Conservation (phyloP, 306 rosid genomes). For the Lathyrus tuberosus region DNA sequence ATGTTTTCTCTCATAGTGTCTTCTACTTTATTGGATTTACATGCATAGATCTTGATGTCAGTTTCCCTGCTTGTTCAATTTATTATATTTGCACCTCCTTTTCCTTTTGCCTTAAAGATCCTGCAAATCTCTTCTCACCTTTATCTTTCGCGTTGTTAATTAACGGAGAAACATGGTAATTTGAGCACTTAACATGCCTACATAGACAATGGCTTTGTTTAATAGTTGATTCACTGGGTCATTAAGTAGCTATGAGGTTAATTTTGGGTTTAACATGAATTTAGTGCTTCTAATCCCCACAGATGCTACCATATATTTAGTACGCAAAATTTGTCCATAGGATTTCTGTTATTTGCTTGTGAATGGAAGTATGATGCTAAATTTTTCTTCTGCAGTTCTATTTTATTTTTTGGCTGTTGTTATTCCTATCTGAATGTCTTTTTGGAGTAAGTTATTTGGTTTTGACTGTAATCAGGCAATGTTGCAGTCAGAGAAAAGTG, state of each 20-base stretch:
- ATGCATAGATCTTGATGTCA: slow-evolving; percentile 14
- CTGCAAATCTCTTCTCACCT: background rate
- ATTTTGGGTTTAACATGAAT: slow-evolving; percentile 12
- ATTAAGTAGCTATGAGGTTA: slow-evolving; percentile 6
- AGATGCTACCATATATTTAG: background rate
- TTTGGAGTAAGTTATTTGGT: slow-evolving; percentile 13
- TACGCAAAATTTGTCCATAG: background rate
- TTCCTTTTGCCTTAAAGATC: slow-evolving; percentile 10
- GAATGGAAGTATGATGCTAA: slow-evolving; percentile 8
- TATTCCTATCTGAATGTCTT: slow-evolving; percentile 12
- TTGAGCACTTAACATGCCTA: background rate
- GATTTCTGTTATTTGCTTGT: slow-evolving; percentile 21
- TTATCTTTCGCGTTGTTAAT: background rate
- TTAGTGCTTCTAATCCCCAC: slow-evolving; percentile 25
- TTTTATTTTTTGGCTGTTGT: background rate
- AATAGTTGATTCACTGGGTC: background rate
- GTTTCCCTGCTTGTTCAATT: slow-evolving; percentile 13
- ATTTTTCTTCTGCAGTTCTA: slow-evolving; percentile 16
- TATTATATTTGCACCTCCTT: background rate
- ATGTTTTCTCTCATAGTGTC: slow-evolving; percentile 24
- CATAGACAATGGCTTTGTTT: background rate
- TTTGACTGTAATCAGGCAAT: slow-evolving; percentile 6
- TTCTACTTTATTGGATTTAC: slow-evolving; percentile 22
- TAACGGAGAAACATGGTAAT: background rate
- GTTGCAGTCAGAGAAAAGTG: background rate